phyloP scores from a whole-genome alignment of 148 eudicot species.

The Amaranthus cruentus region DNA sequence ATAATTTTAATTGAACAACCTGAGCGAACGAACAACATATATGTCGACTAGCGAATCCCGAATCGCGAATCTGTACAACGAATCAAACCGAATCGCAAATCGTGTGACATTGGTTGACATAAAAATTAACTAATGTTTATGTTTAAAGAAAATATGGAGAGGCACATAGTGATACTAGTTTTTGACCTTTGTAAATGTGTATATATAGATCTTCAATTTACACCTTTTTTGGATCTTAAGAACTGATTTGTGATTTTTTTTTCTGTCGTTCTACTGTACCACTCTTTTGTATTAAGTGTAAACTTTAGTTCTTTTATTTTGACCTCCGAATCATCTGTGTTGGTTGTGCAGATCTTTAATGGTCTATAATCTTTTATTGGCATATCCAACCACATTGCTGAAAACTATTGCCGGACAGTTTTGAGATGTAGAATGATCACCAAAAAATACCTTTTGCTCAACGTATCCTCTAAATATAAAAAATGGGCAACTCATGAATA shows the following conservation, averaged over 20 bases:
- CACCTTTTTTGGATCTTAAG: background rate
- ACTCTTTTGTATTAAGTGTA: background rate
- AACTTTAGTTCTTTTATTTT: background rate
- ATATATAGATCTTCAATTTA: background rate
- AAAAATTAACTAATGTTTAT: too few relatives aligned
- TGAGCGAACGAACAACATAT: too few relatives aligned
- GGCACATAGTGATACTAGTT: background rate
- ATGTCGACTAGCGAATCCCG: too few relatives aligned
- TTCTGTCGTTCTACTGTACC: background rate
- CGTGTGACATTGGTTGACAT: too few relatives aligned
- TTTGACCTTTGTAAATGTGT: background rate
- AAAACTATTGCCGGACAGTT: constrained; percentile 77
- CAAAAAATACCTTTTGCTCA: constrained; percentile 65
- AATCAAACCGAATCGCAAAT: too few relatives aligned
- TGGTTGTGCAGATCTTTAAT: constrained; percentile 52
- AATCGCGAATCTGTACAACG: too few relatives aligned
- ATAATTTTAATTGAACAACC: too few relatives aligned
- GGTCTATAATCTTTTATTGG: constrained; percentile 76
- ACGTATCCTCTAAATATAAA: constrained; percentile 41
- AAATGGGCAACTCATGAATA: too few relatives aligned
- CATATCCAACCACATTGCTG: constrained; percentile 43
- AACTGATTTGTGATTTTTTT: background rate
- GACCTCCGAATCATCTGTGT: constrained; percentile 1
- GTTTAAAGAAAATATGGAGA: background rate
- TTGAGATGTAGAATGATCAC: constrained; percentile 78